phyloP scores from a whole-genome alignment of 768 basidiomycete genomes.

The Suillus fuscotomentosus region DNA sequence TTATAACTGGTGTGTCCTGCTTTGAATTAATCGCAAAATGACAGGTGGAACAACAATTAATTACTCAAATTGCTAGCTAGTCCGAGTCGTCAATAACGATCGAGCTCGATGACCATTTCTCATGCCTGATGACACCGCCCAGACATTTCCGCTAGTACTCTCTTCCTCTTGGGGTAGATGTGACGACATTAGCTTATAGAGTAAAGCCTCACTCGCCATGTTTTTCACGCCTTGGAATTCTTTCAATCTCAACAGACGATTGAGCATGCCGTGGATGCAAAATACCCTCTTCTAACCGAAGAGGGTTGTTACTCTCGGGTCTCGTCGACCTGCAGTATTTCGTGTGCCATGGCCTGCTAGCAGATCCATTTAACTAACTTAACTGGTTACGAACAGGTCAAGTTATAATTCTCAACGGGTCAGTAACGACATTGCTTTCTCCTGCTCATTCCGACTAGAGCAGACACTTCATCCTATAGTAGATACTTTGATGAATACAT shows the following conservation, averaged over 20 bases:
- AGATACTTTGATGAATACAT: no score
- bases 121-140: neutral
- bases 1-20: neutral
- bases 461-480: no score
- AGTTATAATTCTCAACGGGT: no score
- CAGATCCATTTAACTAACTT: no score
- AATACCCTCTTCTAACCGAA: neutral
- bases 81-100: neutral
- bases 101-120: neutral
- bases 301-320: neutral
- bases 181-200: neutral
- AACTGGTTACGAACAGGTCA: no score
- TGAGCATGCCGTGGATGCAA: neutral
- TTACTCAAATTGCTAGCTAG: neutral
- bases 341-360: no score
- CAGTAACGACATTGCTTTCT: no score
- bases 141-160: neutral
- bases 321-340: no score
- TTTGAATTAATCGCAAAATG: neutral
- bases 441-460: no score
- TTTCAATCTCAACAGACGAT: neutral
- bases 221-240: neutral
- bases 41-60: neutral
- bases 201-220: neutral
- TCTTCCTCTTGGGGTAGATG: neutral